Conservation (phyloP, 441 rosid genomes). For the Capsella rubella region DNA sequence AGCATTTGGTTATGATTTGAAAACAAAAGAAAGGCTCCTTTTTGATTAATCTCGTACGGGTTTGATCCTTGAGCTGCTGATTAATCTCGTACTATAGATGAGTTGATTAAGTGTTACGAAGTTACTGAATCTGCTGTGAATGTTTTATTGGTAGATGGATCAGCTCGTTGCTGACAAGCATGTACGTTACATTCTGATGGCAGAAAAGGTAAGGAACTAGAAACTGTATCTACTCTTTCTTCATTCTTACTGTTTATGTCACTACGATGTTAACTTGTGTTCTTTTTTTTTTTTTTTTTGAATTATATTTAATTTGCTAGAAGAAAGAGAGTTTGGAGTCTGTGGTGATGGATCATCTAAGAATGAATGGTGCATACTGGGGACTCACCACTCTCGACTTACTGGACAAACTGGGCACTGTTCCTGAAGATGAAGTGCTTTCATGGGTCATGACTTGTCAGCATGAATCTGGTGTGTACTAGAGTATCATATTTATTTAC, state of each 20-base stretch:
- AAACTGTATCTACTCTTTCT: neutral
- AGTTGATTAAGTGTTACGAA: neutral
- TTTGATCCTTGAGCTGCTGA: neutral
- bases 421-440: conserved; percentile 68
- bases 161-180: conserved; percentile 68
- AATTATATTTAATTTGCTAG: conserved; percentile 43
- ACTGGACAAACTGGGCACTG: conserved; percentile 67
- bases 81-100: neutral
- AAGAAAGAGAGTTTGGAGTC: conserved; percentile 82
- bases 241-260: conserved; percentile 6
- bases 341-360: conserved; percentile 84
- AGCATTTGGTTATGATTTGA: neutral
- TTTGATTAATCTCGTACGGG: conserved; percentile 9
- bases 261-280: neutral
- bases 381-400: conserved; percentile 81
- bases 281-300: conserved; percentile 5
- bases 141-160: conserved; percentile 53
- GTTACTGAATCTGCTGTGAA: conserved; percentile 25
- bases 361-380: conserved; percentile 94
- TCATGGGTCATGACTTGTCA: conserved; percentile 87
- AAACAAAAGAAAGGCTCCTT: neutral
- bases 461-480: conserved; percentile 71
- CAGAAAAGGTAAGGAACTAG: conserved; percentile 63
- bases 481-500: neutral
- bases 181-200: conserved; percentile 67